A percentile compares a stretch with the other conserved stretches of the same genome.
Evolutionary conservation across 1,284 basidiomycete species (phyloP).

Genomic region (Cryptococcus depauperatus): DNA sequence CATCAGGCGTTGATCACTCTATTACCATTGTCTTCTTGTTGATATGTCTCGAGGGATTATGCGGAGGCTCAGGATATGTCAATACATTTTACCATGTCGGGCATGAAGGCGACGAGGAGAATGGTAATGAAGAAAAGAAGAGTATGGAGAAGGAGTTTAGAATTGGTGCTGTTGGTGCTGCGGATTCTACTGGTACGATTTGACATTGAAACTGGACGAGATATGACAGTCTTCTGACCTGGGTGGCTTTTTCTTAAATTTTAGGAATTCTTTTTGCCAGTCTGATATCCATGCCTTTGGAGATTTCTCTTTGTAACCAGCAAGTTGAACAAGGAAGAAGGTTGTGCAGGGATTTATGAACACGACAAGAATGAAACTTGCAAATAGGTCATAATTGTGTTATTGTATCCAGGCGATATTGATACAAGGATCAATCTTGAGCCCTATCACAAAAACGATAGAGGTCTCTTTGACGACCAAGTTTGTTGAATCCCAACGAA

Average conservation of each 20-base stretch:
- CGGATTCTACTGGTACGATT: conserved; percentile 39
- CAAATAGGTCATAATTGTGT: too few species aligned
- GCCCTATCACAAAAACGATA: too few species aligned
- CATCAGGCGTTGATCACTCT: conserved; percentile 45
- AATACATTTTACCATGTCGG: conserved; percentile 81
- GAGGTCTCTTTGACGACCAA: too few species aligned
- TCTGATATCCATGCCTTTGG: conserved; percentile 73
- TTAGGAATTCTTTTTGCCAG: conserved; percentile 68
- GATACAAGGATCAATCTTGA: too few species aligned
- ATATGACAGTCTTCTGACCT: too few species aligned
- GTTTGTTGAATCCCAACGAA: too few species aligned
- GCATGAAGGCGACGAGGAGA: conserved; percentile 50
- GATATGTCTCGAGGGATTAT: conserved; percentile 74
- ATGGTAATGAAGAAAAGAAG: conserved; percentile 43
- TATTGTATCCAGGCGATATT: too few species aligned
- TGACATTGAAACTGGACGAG: not conserved
- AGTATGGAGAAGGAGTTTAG: conserved; percentile 67
- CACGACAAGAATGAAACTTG: too few species aligned
- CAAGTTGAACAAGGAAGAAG: conserved; percentile 65
- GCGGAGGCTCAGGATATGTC: conserved; percentile 86
- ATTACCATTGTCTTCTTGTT: conserved; percentile 65
- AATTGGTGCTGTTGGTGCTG: conserved; percentile 70
- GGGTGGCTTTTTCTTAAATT: not conserved
- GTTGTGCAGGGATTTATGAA: conserved; percentile 62
- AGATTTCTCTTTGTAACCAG: conserved; percentile 63